Evolutionary conservation across 2,329 filamentous ascomycete genomes (phyloP).

Genomic region (Metarhizium sp.): DNA sequence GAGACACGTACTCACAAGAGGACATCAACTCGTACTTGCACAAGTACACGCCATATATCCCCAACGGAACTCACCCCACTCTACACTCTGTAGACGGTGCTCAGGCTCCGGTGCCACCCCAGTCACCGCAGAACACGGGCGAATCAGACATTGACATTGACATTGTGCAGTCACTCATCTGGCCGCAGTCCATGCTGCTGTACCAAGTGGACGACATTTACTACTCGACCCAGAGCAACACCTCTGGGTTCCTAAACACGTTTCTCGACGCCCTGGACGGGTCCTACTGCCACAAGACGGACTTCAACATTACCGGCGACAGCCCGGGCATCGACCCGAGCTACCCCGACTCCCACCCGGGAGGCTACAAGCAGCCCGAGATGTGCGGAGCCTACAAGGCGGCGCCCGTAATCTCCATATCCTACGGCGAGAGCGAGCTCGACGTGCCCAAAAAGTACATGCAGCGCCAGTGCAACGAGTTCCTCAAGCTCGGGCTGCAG

Average conservation of each 20-base stretch:
- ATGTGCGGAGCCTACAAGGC: constrained; percentile 14
- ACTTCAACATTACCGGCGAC: too few relatives aligned
- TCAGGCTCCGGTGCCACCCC: constrained; percentile 26
- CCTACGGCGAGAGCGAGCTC: constrained; percentile 37
- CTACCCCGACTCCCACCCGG: too few relatives aligned
- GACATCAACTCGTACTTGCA: too few relatives aligned
- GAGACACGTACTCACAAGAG: too few relatives aligned
- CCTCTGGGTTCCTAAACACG: constrained; percentile 33
- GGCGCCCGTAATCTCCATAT: constrained; percentile 27
- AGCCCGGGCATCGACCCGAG: too few relatives aligned
- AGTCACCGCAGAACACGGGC: constrained; percentile 18
- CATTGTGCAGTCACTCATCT: constrained; percentile 37
- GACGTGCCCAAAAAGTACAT: constrained; percentile 38
- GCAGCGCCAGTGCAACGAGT: constrained; percentile 27
- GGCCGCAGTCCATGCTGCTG: constrained; percentile 37
- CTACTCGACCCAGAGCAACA: constrained; percentile 27
- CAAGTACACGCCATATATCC: too few relatives aligned
- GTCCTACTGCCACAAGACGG: too few relatives aligned
- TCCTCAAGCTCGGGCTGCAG: constrained; percentile 31
- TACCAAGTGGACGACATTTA: constrained; percentile 37
- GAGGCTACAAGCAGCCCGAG: too few relatives aligned
- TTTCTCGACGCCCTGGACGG: constrained; percentile 40
- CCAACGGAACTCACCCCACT: too few relatives aligned
- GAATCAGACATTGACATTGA: constrained; percentile 44
- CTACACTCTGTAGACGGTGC: constrained; percentile 14